Percentiles rank a stretch among this genome's conserved stretches.
Evolutionary conservation across 2,329 filamentous ascomycete species (phyloP).

Genomic region (Anisogramma anomala): DNA sequence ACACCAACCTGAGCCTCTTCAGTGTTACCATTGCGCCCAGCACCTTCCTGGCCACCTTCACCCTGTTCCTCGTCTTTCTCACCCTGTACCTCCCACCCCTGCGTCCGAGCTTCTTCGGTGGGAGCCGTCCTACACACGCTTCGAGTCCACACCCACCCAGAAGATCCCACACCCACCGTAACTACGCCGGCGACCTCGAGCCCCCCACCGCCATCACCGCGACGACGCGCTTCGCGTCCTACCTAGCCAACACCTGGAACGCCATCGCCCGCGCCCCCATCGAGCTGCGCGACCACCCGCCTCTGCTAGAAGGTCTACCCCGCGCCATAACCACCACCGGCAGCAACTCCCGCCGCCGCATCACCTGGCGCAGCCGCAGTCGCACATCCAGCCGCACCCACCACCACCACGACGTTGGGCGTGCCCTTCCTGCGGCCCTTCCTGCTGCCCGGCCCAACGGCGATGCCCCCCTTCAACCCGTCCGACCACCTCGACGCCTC

Average conservation of each 20-base stretch:
- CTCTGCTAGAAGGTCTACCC: slow-evolving; percentile 14
- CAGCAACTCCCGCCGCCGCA: slow-evolving; percentile 8
- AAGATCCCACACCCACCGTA: not conserved
- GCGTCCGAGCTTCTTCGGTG: slow-evolving; percentile 8
- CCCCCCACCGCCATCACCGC: not conserved
- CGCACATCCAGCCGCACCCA: slow-evolving; percentile 15
- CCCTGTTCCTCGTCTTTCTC: slow-evolving; percentile 38
- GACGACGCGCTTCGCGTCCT: not conserved
- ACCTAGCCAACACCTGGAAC: slow-evolving; percentile 8
- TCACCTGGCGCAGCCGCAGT: slow-evolving; percentile 12
- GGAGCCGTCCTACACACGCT: slow-evolving; percentile 10
- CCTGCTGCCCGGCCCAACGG: not conserved
- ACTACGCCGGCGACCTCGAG: slow-evolving; percentile 1
- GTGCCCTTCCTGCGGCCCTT: no score
- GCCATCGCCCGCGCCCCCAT: slow-evolving; percentile 10
- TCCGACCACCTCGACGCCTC: slow-evolving; percentile 37
- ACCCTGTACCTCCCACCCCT: slow-evolving; percentile 34
- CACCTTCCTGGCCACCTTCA: slow-evolving; percentile 42
- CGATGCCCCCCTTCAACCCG: slow-evolving; percentile 14
- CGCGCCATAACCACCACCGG: slow-evolving; percentile 5
- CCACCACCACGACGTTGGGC: slow-evolving; percentile 3
- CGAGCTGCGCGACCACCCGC: slow-evolving; percentile 16
- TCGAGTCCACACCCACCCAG: slow-evolving; percentile 2
- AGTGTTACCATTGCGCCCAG: slow-evolving; percentile 47
- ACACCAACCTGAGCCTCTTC: slow-evolving; percentile 50